Evolutionary conservation across 225 moss, liverwort and hornwort species (phyloP).

Genomic region (Bryoerythrophyllum caledonicum): DNA sequence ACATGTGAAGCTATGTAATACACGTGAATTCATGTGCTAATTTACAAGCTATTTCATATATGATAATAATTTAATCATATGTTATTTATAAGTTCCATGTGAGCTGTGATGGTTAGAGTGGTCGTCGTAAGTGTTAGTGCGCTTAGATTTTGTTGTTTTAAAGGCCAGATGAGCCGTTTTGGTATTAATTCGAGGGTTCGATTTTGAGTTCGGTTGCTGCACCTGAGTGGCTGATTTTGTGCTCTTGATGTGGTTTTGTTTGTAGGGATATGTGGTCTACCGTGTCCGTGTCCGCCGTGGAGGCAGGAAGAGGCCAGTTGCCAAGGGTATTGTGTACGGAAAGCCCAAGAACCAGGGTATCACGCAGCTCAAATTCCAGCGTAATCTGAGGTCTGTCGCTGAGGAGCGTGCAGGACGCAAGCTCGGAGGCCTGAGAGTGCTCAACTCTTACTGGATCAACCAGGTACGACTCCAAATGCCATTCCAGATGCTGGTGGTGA

Average conservation of each 20-base stretch:
- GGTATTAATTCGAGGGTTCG: background rate
- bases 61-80: no score
- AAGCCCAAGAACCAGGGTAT: conserved; percentile 1
- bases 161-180: background rate
- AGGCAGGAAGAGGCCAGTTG: background rate
- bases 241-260: background rate
- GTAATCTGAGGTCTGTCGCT: background rate
- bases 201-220: background rate
- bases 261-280: conserved; percentile 1
- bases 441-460: conserved; percentile 1
- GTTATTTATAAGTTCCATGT: no score
- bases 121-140: background rate
- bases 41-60: no score
- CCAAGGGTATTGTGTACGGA: background rate
- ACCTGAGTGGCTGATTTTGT: background rate
- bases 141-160: background rate
- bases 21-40: no score
- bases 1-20: no score
- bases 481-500: background rate
- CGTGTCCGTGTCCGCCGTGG: conserved; percentile 2
- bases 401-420: conserved; percentile 1
- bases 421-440: background rate
- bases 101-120: background rate
- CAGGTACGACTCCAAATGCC: background rate
- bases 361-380: background rate